Conservation (phyloP, 768 basidiomycete genomes). For the Tulasnella sp. region DNA sequence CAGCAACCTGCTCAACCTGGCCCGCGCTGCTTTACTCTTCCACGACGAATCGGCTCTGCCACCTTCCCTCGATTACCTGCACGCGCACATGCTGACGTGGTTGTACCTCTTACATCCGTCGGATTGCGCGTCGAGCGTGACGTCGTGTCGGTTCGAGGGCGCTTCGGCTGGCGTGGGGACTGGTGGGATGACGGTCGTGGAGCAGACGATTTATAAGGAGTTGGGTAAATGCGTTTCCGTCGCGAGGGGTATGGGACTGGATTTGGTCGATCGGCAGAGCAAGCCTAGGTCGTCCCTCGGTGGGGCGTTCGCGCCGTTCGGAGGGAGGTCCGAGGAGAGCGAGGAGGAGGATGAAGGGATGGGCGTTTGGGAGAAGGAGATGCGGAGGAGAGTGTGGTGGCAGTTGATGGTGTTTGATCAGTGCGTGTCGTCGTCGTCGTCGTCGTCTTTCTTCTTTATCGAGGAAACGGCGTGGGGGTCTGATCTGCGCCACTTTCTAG, state of each 20-base stretch:
- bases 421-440: no score
- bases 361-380: slow-evolving; percentile 38
- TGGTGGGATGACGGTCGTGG: slow-evolving; percentile 9
- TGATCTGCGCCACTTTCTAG: slow-evolving; percentile 39
- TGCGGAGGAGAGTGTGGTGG: slow-evolving; percentile 68
- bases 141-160: slow-evolving; percentile 33
- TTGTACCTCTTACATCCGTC: slow-evolving; percentile 21
- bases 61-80: slow-evolving; percentile 16
- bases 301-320: not conserved
- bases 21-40: not conserved
- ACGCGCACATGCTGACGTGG: slow-evolving; percentile 26
- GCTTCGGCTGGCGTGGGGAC: slow-evolving; percentile 33
- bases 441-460: slow-evolving; percentile 35
- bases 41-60: slow-evolving; percentile 10
- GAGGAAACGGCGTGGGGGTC: not conserved
- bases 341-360: slow-evolving; percentile 17
- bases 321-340: not conserved
- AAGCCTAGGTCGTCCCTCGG: slow-evolving; percentile 43
- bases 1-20: not conserved
- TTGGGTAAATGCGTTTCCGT: slow-evolving; percentile 67
- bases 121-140: slow-evolving; percentile 30
- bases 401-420: slow-evolving; percentile 72
- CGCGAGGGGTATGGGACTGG: slow-evolving; percentile 62
- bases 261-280: slow-evolving; percentile 53
- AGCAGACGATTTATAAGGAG: slow-evolving; percentile 33